These are phyloP conservation scores for Cryptococcus jaspeensis DNA, from an alignment of 1,284 basidiomycete genomes.

Conservation along the genomic window DNA sequence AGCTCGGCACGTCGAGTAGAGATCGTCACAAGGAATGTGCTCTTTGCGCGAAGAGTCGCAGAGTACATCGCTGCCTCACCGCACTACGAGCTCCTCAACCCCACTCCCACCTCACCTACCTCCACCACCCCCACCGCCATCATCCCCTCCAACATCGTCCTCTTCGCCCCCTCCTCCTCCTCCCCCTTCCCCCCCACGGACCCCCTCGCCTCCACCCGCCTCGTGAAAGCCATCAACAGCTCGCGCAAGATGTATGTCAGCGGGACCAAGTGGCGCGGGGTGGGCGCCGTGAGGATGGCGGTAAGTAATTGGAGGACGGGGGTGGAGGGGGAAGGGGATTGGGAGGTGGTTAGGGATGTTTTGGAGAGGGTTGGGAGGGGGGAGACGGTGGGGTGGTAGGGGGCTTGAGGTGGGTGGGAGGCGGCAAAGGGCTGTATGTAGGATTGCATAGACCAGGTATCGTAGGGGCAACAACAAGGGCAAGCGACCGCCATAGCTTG, in stretches of 20 bases:
- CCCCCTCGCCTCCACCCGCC: constrained; percentile 16
- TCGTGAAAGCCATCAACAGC: constrained; percentile 52
- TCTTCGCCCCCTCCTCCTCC: too few species aligned
- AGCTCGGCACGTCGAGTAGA: too few species aligned
- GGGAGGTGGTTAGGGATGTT: constrained; percentile 25
- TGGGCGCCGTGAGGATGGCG: constrained; percentile 53
- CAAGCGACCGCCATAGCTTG: too few species aligned
- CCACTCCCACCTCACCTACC: constrained; percentile 8
- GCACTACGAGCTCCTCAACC: constrained; percentile 51
- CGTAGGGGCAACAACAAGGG: too few species aligned
- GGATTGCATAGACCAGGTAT: not conserved
- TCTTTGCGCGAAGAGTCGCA: constrained; percentile 50
- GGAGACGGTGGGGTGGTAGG: not conserved
- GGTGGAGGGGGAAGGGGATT: constrained; percentile 30
- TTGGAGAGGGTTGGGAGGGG: constrained; percentile 23
- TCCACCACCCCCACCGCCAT: constrained; percentile 16
- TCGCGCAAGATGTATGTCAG: constrained; percentile 53
- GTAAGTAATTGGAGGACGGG: constrained; percentile 56
- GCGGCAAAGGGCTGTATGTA: not conserved
- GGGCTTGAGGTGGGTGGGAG: too few species aligned
- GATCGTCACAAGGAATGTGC: constrained; percentile 52
- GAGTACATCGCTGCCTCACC: constrained; percentile 38
- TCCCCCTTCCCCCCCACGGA: constrained; percentile 31
- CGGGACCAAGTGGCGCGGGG: constrained; percentile 51
- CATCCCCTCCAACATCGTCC: constrained; percentile 54